Evolutionary conservation across 306 rosid genomes (phyloP).

Genomic region (Ammopiptanthus mongolicus): DNA sequence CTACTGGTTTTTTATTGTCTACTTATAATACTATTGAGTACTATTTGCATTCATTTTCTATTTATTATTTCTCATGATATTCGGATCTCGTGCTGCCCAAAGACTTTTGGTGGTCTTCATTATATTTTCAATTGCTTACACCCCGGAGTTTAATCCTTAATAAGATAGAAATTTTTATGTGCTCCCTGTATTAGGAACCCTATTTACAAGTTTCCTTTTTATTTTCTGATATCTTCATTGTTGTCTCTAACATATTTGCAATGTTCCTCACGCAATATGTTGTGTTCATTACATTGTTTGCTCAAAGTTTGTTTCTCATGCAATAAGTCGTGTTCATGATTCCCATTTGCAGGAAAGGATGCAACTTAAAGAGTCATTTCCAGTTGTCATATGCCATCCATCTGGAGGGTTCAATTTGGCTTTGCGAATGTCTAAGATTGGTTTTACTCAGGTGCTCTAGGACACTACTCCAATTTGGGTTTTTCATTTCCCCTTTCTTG

Average conservation of each 20-base stretch:
- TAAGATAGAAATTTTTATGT: not conserved
- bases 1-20: not conserved
- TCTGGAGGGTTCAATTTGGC: constrained; percentile 64
- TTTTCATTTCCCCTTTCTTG: not conserved
- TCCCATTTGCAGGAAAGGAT: constrained; percentile 58
- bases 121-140: not conserved
- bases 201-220: not conserved
- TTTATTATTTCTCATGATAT: not conserved
- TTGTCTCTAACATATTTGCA: not conserved
- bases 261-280: constrained; percentile 1
- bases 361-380: constrained; percentile 62
- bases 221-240: not conserved
- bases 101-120: too few species aligned
- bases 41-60: not conserved
- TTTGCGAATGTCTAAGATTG: constrained; percentile 58
- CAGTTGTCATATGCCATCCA: constrained; percentile 59
- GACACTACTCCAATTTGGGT: constrained; percentile 9
- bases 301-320: not conserved
- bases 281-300: not conserved
- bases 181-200: not conserved
- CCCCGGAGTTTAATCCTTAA: not conserved
- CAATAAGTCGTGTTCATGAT: not conserved
- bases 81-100: too few species aligned
- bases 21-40: not conserved
- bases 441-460: constrained; percentile 61